phyloP scores from a whole-genome alignment of 495 filamentous ascomycete species.

The Saxispiralis lemnorum region DNA sequence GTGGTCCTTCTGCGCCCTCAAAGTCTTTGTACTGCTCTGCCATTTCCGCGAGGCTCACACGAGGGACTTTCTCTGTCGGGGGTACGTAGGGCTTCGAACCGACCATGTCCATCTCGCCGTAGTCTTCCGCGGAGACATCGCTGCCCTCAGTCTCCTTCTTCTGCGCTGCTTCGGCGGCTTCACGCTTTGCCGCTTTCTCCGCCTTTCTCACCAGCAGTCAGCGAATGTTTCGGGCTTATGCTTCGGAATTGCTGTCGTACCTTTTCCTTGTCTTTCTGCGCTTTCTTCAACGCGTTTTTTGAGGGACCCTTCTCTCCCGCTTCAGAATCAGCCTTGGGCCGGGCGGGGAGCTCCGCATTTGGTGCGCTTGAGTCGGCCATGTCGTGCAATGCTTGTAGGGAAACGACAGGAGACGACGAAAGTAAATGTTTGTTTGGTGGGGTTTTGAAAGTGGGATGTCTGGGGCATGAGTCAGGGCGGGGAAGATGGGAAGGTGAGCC shows the following conservation, averaged over 20 bases:
- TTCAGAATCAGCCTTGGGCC: slow-evolving; percentile 9
- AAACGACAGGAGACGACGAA: neutral
- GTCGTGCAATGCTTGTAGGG: neutral
- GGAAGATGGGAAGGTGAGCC: too few species aligned
- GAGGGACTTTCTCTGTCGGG: slow-evolving; percentile 15
- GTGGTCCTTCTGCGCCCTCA: slow-evolving; percentile 12
- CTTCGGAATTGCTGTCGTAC: too few species aligned
- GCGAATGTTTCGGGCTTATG: neutral
- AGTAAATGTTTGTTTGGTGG: too few species aligned
- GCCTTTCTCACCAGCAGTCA: slow-evolving; percentile 15
- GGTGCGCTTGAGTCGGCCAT: neutral
- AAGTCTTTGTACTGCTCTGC: slow-evolving; percentile 9
- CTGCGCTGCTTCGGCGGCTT: slow-evolving; percentile 23
- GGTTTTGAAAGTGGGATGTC: too few species aligned
- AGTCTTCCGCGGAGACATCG: slow-evolving; percentile 26
- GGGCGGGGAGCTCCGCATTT: slow-evolving; percentile 11
- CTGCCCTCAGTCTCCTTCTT: slow-evolving; percentile 21
- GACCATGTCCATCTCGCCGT: slow-evolving; percentile 26
- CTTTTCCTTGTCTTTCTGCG: slow-evolving; percentile 50
- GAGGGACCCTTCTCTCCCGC: slow-evolving; percentile 27
- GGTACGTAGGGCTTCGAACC: slow-evolving; percentile 19
- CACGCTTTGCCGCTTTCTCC: slow-evolving; percentile 20
- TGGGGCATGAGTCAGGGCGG: too few species aligned
- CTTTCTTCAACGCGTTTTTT: slow-evolving; percentile 51
- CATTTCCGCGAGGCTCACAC: slow-evolving; percentile 16